Conservation (phyloP, 345 rosid genomes). For the Citrus trifoliata region DNA sequence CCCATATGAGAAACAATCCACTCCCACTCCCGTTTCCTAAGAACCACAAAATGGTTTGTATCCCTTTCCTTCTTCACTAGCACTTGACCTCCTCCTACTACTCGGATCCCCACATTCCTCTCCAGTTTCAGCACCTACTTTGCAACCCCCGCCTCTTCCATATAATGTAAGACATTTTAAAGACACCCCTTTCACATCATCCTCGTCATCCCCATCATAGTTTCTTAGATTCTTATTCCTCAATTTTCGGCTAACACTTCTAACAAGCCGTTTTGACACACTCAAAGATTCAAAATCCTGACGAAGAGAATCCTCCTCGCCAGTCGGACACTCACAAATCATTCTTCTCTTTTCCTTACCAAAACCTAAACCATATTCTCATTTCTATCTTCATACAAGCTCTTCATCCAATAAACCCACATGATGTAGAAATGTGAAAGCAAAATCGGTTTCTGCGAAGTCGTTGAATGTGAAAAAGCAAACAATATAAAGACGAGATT, state of each 20-base stretch:
- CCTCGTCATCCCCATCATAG: slow-evolving; percentile 55
- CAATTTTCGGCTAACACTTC: slow-evolving; percentile 73
- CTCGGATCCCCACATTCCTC: slow-evolving; percentile 79
- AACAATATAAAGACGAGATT: slow-evolving; percentile 15
- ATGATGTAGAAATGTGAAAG: not conserved
- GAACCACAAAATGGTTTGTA: slow-evolving; percentile 57
- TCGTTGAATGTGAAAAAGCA: not conserved
- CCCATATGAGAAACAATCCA: slow-evolving; percentile 90
- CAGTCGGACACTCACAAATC: slow-evolving; percentile 43
- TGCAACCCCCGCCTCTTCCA: slow-evolving; percentile 88
- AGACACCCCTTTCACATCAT: slow-evolving; percentile 44
- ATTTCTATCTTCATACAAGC: slow-evolving; percentile 10
- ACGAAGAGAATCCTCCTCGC: slow-evolving; percentile 47
- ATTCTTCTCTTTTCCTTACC: slow-evolving; percentile 24
- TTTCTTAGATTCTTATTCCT: slow-evolving; percentile 50
- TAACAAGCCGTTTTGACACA: slow-evolving; percentile 67
- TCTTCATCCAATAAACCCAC: not conserved
- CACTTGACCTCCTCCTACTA: slow-evolving; percentile 73
- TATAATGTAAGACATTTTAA: slow-evolving; percentile 67
- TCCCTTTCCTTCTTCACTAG: slow-evolving; percentile 71
- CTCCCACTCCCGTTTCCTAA: slow-evolving; percentile 61
- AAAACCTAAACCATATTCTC: slow-evolving; percentile 13
- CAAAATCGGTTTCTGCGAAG: not conserved
- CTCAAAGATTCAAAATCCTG: slow-evolving; percentile 68
- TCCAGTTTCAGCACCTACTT: slow-evolving; percentile 82